A percentile compares a stretch with the other conserved stretches of the same genome.
Evolutionary conservation across 2,329 filamentous ascomycete species (phyloP).

Genomic region (Fusarium verrucosum): DNA sequence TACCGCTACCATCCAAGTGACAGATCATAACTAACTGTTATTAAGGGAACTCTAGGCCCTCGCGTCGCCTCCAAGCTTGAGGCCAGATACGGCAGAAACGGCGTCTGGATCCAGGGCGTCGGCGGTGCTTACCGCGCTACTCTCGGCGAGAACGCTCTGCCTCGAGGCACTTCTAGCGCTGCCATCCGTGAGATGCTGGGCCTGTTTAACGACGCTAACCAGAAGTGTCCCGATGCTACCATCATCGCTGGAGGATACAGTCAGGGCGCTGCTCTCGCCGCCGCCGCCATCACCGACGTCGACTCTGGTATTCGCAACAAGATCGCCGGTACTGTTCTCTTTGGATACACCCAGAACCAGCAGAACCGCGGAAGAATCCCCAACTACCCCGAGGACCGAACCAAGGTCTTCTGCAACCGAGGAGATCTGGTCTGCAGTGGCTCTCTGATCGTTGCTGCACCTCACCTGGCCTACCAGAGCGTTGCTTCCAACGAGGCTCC

Average conservation of each 20-base stretch:
- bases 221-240: slow-evolving; percentile 55
- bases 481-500: slow-evolving; percentile 14
- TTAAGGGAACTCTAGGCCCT: slow-evolving; percentile 47
- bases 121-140: slow-evolving; percentile 52
- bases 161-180: slow-evolving; percentile 48
- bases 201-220: slow-evolving; percentile 52
- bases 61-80: slow-evolving; percentile 45
- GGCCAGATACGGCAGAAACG: slow-evolving; percentile 34
- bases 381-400: slow-evolving; percentile 49
- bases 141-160: slow-evolving; percentile 50
- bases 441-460: slow-evolving; percentile 42
- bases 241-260: slow-evolving; percentile 55
- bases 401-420: slow-evolving; percentile 51
- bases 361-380: slow-evolving; percentile 53
- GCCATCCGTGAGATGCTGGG: slow-evolving; percentile 54
- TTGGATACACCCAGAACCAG: slow-evolving; percentile 56
- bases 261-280: slow-evolving; percentile 57
- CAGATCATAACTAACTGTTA: neutral
- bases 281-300: slow-evolving; percentile 51
- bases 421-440: slow-evolving; percentile 52
- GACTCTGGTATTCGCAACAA: slow-evolving; percentile 44
- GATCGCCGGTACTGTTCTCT: slow-evolving; percentile 51
- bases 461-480: slow-evolving; percentile 25
- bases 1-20: neutral
- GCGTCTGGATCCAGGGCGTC: slow-evolving; percentile 57